Base-by-base conservation (phyloP, 2,329 filamentous ascomycete species). In the Aspergillus sp. region DNA sequence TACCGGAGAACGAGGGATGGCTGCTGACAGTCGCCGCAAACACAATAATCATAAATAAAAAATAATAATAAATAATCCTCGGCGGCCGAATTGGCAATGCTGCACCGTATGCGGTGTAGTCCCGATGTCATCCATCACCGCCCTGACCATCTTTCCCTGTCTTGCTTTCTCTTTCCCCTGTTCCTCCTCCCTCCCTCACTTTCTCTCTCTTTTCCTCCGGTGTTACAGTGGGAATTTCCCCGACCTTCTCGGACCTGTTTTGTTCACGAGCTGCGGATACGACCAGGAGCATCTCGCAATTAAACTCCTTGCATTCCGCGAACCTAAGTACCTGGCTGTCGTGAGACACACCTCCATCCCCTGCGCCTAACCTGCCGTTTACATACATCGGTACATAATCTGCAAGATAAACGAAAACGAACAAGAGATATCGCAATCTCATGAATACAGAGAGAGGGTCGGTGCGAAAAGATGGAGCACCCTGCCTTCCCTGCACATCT, bases 381-480 rank as follows among this genome's bases (percentile, higher is more conserved):
- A 18, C 14, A n/a, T 36, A 42, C 36, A 42, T n/a, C 14, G 4
- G 14, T 42, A 42, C 36, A 7, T 7, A 7, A 18, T 42, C 36
- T 42, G n/a, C 16, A 16, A n/a, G 26, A 39, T 32, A 49, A 36
- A 47, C 29, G 26, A 18, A 5, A 49, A 55, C 29, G 36, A 49
- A 55, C 29, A 49, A 45, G 32, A 55, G n/a, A 32, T 42, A 42
- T n/a, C 14, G 14, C 6, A 7, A n/a, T 7, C 2, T n/a, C n/a
- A 3, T 42, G n/a, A n/a, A 14, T 42, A 6, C 6, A 6, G 6
- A 42, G 14, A 6, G 6, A 42, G 14, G 4, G 16, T 42, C 36
- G 54, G 7, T 36, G n/a, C 18, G 14, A 50, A 52, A 32, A 54
- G 45, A 61, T 59, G 61, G 58, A 63, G 18, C 58, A 58, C 32